Evolutionary conservation across 768 basidiomycete genomes (phyloP), one percentile per base, ranked within the genome.

Genomic region (Tephrocybe sp.): DNA sequence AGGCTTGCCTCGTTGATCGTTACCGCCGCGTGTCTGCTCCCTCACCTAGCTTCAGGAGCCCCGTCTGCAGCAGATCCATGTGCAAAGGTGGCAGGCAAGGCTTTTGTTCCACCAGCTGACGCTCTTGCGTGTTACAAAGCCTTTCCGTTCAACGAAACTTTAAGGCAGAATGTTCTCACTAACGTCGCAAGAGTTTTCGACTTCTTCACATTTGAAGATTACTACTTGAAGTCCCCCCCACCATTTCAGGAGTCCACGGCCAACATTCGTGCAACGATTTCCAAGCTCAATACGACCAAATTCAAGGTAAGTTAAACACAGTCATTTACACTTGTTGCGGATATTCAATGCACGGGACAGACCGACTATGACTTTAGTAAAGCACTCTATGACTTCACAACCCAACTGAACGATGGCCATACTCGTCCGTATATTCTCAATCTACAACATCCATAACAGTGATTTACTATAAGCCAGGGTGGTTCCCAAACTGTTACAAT

Each of bases 281-380:
- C 70, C 2, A 68, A 70, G 46, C 75, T 85, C 32, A 79, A 79
- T 53, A 62, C 58, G 2, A 79, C 80, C 3, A 68, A 65, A 37
- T 86, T 75, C 44, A 63, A 62, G 55, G 81, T 80, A 51, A 49
- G 67, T 61, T 36, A 17, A 20, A 15, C 7, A 23, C n/a, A 20
- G 7, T 17, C n/a, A 32, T 3, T 38, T 12, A 15, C 25, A 38
- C 28, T 45, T 14, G 39, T n/a, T 14, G 34, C 8, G 15, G 34
- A 36, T 36, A 36, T n/a, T 36, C 34, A 36, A n/a, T 11, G 23
- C 15, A 43, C 9, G 40, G 21, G 7, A 4, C 47, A 86, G 80
- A 83, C 83, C 7, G 84, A 86, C 55, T 86, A 83, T 53, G 83
- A 84, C 59, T 85, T 86, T 66, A 84, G 78, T 58, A 69, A 68